These are phyloP conservation scores for Suillus decipiens DNA, from an alignment of 768 basidiomycete genomes.

Conservation along the genomic window DNA sequence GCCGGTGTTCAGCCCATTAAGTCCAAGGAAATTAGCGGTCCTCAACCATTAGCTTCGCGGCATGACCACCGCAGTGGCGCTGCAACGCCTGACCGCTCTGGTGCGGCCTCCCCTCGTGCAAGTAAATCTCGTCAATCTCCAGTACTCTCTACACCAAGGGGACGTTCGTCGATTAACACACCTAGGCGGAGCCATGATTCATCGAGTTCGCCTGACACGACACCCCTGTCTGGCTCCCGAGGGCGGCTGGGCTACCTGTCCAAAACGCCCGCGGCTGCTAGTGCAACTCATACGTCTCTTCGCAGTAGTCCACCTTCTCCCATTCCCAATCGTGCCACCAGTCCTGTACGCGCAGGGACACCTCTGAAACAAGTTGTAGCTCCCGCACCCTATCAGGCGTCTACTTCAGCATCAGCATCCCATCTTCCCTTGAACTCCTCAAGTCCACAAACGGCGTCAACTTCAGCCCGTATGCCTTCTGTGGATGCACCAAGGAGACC, in stretches of 20 bases:
- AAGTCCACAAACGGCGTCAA: conserved; percentile 29
- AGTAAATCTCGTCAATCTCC: conserved; percentile 35
- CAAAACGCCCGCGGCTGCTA: conserved; percentile 38
- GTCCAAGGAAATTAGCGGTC: conserved; percentile 42
- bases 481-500: conserved; percentile 29
- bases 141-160: conserved; percentile 31
- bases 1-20: conserved; percentile 36
- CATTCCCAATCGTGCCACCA: conserved; percentile 38
- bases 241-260: conserved; percentile 36
- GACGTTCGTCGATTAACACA: conserved; percentile 36
- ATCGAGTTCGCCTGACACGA: conserved; percentile 48
- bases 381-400: conserved; percentile 41
- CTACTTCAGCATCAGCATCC: conserved; percentile 51
- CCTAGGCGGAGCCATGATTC: conserved; percentile 39
- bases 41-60: conserved; percentile 37
- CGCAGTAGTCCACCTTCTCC: conserved; percentile 39
- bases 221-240: conserved; percentile 41
- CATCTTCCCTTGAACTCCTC: conserved; percentile 45
- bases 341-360: conserved; percentile 46
- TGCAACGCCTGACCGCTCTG: conserved; percentile 27
- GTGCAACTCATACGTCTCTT: conserved; percentile 44
- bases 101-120: conserved; percentile 34
- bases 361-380: conserved; percentile 41
- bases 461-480: conserved; percentile 30
- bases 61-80: conserved; percentile 30